A percentile compares a stretch with the other conserved stretches of the same genome.
Evolutionary conservation across 208 protist genomes (phyloP).

Genomic region (Phytomonas francai): DNA sequence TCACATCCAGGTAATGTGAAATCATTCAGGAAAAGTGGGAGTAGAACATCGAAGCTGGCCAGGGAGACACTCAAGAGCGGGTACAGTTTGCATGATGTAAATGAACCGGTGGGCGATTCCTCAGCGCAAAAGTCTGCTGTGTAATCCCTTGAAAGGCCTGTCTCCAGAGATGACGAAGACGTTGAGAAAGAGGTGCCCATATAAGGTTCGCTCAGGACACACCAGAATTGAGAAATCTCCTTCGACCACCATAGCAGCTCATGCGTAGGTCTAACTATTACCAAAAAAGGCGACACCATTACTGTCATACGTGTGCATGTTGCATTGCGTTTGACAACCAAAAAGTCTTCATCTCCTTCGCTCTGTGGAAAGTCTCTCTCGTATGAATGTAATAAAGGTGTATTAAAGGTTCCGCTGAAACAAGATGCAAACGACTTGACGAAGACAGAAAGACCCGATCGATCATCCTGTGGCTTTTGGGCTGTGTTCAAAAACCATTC

Average conservation of each 20-base stretch:
- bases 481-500: constrained; percentile 17
- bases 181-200: neutral
- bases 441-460: constrained; percentile 30
- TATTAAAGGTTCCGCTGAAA: constrained; percentile 45
- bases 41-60: constrained; percentile 5
- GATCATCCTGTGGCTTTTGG: constrained; percentile 19
- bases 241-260: constrained; percentile 59
- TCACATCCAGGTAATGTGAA: neutral
- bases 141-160: neutral
- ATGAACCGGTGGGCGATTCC: neutral
- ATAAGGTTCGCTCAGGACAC: neutral
- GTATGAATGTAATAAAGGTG: constrained; percentile 37
- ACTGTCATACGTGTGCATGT: constrained; percentile 30
- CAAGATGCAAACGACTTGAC: constrained; percentile 22
- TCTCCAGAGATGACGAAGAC: neutral
- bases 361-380: constrained; percentile 11
- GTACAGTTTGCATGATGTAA: neutral
- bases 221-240: constrained; percentile 12
- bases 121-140: neutral
- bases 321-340: constrained; percentile 50
- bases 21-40: constrained; percentile 9
- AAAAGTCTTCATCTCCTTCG: constrained; percentile 20
- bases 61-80: constrained; percentile 1
- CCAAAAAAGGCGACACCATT: constrained; percentile 23
- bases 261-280: constrained; percentile 46